Evolutionary conservation across 1,139 yeast species (phyloP).

Genomic region (Kurtzmaniella quercitrusa): DNA sequence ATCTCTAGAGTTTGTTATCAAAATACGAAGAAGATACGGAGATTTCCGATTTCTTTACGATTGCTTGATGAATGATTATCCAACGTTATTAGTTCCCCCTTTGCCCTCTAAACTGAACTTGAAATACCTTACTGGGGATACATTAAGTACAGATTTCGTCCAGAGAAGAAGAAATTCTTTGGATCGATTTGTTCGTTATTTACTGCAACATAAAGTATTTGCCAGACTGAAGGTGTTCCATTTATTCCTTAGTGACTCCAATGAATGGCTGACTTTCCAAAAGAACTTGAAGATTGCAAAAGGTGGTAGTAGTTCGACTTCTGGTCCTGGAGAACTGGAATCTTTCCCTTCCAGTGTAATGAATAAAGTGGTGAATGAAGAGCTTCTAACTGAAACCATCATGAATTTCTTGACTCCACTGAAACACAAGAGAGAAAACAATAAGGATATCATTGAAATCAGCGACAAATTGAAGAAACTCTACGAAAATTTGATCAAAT

Average conservation of each 20-base stretch:
- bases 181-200: constrained; percentile 67
- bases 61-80: constrained; percentile 70
- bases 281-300: constrained; percentile 50
- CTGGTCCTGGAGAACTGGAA: constrained; percentile 10
- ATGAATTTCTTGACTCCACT: constrained; percentile 89
- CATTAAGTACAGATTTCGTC: constrained; percentile 78
- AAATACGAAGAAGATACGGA: constrained; percentile 73
- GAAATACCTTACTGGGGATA: constrained; percentile 93
- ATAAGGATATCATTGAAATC: constrained; percentile 78
- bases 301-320: constrained; percentile 14
- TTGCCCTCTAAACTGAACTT: constrained; percentile 88
- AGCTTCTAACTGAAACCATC: constrained; percentile 74
- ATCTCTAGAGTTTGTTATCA: constrained; percentile 30
- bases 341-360: constrained; percentile 24
- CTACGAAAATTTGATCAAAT: constrained; percentile 73
- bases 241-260: constrained; percentile 68
- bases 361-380: constrained; percentile 49
- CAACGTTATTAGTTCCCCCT: constrained; percentile 87
- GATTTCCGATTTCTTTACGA: constrained; percentile 79
- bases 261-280: constrained; percentile 81
- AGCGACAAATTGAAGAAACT: constrained; percentile 77
- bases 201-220: constrained; percentile 69
- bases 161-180: constrained; percentile 79
- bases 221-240: constrained; percentile 69
- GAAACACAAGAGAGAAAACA: constrained; percentile 59